phyloP scores from a whole-genome alignment of 2,329 filamentous ascomycete species.

The Chaetomium sp. region DNA sequence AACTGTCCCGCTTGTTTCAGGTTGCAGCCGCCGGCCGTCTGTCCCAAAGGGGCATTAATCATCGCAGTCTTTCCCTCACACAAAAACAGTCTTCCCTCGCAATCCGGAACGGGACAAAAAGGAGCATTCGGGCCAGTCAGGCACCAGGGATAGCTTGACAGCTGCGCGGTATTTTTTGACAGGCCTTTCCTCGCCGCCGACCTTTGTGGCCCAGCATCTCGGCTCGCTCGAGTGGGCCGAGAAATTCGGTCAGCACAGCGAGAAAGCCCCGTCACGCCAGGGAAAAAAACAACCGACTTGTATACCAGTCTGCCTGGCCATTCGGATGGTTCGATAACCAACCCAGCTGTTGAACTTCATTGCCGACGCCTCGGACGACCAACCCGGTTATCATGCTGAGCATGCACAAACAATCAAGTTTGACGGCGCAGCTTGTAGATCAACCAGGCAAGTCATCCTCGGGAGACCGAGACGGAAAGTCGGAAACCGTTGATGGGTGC shows the following conservation, averaged over 20 bases:
- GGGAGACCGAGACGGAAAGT: conserved; percentile 28
- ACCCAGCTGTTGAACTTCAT: neutral
- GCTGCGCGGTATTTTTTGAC: neutral
- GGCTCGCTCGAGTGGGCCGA: neutral
- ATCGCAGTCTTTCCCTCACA: neutral
- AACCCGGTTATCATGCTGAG: conserved; percentile 7
- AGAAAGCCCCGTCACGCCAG: neutral
- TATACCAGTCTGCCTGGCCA: neutral
- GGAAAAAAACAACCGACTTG: too few relatives aligned
- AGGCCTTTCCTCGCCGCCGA: conserved; percentile 1
- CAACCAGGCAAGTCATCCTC: conserved; percentile 6
- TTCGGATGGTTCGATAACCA: neutral
- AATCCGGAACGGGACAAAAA: neutral
- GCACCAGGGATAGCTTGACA: neutral
- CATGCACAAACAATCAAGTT: conserved; percentile 1
- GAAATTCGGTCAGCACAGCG: neutral
- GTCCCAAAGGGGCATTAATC: neutral
- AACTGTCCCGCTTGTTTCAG: conserved; percentile 1
- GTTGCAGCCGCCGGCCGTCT: neutral
- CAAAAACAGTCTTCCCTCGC: neutral
- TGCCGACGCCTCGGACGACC: conserved; percentile 15
- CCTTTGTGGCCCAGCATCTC: neutral
- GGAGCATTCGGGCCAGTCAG: neutral
- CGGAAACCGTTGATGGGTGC: conserved; percentile 10
- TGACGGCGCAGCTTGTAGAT: conserved; percentile 8